Evolutionary conservation across 2,329 filamentous ascomycete genomes (phyloP), one percentile per base, ranked within the genome.

Genomic region (Fusarium fracticaudum): DNA sequence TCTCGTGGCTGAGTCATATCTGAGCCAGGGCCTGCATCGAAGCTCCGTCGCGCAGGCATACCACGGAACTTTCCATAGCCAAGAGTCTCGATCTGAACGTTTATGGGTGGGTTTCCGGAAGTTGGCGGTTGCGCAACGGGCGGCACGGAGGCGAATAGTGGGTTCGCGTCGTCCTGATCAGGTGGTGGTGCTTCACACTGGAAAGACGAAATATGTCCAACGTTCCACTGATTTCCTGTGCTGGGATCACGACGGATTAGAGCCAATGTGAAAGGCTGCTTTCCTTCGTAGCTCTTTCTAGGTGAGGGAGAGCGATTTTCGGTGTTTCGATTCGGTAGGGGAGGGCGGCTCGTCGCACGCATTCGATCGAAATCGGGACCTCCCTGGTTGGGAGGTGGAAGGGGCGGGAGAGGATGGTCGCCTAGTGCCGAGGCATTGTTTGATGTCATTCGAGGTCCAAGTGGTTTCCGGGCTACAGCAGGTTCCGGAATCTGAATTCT

Each of bases 181-280:
- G 77, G 78, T 4, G 77, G 75, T 15, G 77, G 75, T 24, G 60
- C 63, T 50, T 88, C 86, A 20, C 85, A 80, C 71, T 89, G 87
- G 67, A 86, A 86, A 0, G 88, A 90, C 5, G 86, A 87, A 55
- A 94, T 87, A 62, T 87, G 90, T 29, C 91, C 93, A 18, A 95
- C 87, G 78, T 95, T 95, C 92, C 92, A 94, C 80, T 95, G 93
- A 62, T 86, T 86, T 13, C 90, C 90, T 14, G 91, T 89, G 29
- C 87, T 86, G 3, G 92, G 92, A 79, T 95, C 91, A 72, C 93
- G 89, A n/a, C 93, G 91, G 76, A 95, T 94, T 20, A 95, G 81
- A 0, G 90, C 91, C 20, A 91, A 82, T 5, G 85, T 87, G 71
- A 90, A 90, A 1, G 87, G 85, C 1, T 82, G 80, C 53, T 83